Evolutionary conservation across 306 rosid genomes (phyloP), one percentile per base, ranked within the genome.

Genomic region (Castanea sativa): DNA sequence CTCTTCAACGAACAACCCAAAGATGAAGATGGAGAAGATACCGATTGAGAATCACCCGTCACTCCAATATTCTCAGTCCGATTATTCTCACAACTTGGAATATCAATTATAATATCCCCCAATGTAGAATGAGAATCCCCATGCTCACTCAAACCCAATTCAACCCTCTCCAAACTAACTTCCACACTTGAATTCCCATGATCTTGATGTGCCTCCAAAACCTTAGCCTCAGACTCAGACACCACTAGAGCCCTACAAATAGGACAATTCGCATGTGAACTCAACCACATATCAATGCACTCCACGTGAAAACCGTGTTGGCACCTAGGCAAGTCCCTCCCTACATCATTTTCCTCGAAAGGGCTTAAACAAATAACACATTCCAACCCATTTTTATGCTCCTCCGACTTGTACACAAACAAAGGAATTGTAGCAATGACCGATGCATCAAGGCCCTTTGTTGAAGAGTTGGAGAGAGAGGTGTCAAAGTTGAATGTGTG

Each of bases 241-340:
- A 79, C 79, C 25, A 86, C 88, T 0, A 88, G 82, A 71, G 94
- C 90, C 71, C 99, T 83, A 69, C 98, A 96, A 84, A 90, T 89
- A 1, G 99, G 99, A 63, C 99, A 96, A 74, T 78, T 91, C 23
- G 85, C 72, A 81, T 96, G 98, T 1, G 98, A 91, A 68, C 51
- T 75, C 79, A 96, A 53, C 99, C 99, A 96, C 99, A 91, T 90
- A 58, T 96, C 99, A 60, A 96, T 86, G 67, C 98, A 96, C 32
- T 90, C 91, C 4, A 87, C 80, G 59, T 96, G 99, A 51, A 96
- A 96, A 60, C 85, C 89, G 73, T 96, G 99, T 11, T 87, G 89
- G 71, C 99, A 96, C 33, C 86, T 89, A 8, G 93, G 91, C 55
- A 96, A 85, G 8, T 78, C 82, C 81, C 91, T 83, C 1, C 98